Conservation (phyloP, 148 eudicot genomes). For the Hydrangea macrophylla region DNA sequence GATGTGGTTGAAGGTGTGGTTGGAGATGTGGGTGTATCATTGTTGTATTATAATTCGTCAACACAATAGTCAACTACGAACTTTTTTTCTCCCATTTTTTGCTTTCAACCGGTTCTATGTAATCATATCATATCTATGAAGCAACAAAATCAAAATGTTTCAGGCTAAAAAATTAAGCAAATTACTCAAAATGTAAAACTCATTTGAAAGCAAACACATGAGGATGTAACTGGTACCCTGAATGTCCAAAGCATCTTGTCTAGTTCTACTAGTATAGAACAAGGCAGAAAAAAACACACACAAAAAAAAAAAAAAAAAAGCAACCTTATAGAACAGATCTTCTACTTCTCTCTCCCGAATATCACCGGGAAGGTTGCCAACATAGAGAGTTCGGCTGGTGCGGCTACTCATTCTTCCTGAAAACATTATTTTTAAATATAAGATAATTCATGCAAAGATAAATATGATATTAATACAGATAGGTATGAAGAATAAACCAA, state of each 20-base stretch:
- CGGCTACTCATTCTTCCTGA: conserved; percentile 54
- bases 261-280: not conserved
- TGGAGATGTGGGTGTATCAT: no score
- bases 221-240: not conserved
- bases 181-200: not conserved
- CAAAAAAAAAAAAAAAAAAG: not conserved
- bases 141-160: not conserved
- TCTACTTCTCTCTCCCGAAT: conserved; percentile 78
- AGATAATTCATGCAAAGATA: not conserved
- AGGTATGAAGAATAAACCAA: not conserved
- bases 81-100: no score
- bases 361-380: conserved; percentile 88
- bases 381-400: conserved; percentile 59
- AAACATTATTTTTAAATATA: not conserved
- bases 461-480: not conserved
- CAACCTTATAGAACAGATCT: conserved; percentile 84
- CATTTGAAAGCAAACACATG: not conserved
- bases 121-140: not conserved
- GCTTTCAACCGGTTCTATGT: no score
- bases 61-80: no score
- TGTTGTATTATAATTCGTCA: no score
- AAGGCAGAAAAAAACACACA: not conserved
- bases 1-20: no score
- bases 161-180: not conserved
- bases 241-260: not conserved